Conservation (phyloP, 768 basidiomycete genomes). For the Suillus subluteus region DNA sequence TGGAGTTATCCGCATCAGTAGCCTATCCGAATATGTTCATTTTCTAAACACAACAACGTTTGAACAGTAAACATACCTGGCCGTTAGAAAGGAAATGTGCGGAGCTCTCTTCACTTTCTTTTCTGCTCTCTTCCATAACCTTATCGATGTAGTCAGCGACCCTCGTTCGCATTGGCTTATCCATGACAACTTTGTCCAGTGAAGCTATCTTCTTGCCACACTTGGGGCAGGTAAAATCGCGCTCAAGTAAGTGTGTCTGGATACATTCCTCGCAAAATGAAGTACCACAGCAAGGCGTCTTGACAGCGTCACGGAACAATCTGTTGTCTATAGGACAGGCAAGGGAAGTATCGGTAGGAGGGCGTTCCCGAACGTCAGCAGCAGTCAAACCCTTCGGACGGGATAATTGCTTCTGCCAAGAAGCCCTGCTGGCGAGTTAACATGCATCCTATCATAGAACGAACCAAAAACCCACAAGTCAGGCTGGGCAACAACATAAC, state of each 20-base stretch:
- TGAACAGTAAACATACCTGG: conserved; percentile 39
- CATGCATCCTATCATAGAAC: neutral
- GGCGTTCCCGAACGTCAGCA: conserved; percentile 86
- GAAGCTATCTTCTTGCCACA: conserved; percentile 88
- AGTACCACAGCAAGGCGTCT: conserved; percentile 92
- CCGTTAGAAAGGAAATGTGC: conserved; percentile 23
- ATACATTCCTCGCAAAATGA: conserved; percentile 97
- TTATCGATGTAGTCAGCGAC: conserved; percentile 84
- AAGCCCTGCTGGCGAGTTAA: conserved; percentile 55
- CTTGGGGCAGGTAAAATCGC: conserved; percentile 92
- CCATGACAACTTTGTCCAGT: conserved; percentile 82
- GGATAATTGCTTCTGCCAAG: conserved; percentile 92
- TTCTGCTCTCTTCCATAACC: conserved; percentile 77
- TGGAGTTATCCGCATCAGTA: conserved; percentile 30
- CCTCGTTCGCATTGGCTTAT: conserved; percentile 77
- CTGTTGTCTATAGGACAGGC: conserved; percentile 92
- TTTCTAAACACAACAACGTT: neutral
- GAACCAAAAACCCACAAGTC: conserved; percentile 71
- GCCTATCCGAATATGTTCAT: conserved; percentile 21
- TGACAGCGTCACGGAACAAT: conserved; percentile 92
- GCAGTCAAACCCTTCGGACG: conserved; percentile 81
- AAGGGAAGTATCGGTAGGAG: conserved; percentile 77
- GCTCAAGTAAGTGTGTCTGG: conserved; percentile 89
- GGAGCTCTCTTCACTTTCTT: conserved; percentile 55
- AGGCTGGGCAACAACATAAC: conserved; percentile 96